Percentiles rank a stretch among this genome's conserved stretches.
These are phyloP conservation scores for Austroboletus niveus DNA, from an alignment of 1,284 basidiomycete species.

Conservation along the genomic window DNA sequence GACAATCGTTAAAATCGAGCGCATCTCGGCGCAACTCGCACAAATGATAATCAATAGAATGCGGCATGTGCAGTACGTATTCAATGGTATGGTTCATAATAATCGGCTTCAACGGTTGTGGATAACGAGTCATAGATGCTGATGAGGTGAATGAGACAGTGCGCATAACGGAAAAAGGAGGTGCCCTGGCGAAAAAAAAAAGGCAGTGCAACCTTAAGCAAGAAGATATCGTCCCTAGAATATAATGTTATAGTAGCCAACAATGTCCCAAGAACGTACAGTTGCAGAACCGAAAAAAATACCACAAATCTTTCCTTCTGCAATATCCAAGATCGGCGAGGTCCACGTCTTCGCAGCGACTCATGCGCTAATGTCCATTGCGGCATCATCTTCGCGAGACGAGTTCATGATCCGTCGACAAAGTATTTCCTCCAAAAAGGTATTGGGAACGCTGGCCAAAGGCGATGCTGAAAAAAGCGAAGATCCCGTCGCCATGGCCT, in stretches of 20 bases:
- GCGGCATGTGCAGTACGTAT: slow-evolving; percentile 28
- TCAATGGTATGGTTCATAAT: slow-evolving; percentile 27
- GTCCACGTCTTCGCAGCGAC: slow-evolving; percentile 1
- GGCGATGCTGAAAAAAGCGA: slow-evolving; percentile 64
- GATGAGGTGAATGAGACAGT: slow-evolving; percentile 5
- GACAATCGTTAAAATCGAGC: neutral
- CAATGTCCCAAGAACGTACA: slow-evolving; percentile 38
- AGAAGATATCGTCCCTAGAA: slow-evolving; percentile 31
- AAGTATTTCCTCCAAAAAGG: slow-evolving; percentile 66
- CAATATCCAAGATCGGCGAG: slow-evolving; percentile 23
- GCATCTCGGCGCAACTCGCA: slow-evolving; percentile 6
- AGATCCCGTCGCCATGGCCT: slow-evolving; percentile 39
- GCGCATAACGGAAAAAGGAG: slow-evolving; percentile 9
- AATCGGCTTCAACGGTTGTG: slow-evolving; percentile 11
- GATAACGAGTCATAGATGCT: slow-evolving; percentile 29
- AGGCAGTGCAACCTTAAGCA: slow-evolving; percentile 22
- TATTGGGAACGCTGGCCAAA: slow-evolving; percentile 53
- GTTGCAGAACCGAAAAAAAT: slow-evolving; percentile 13
- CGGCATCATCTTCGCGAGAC: slow-evolving; percentile 29
- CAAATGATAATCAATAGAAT: slow-evolving; percentile 26
- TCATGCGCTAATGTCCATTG: slow-evolving; percentile 44
- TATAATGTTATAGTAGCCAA: slow-evolving; percentile 36
- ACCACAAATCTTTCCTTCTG: slow-evolving; percentile 11
- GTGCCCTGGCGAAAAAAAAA: slow-evolving; percentile 13
- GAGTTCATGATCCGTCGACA: slow-evolving; percentile 23